Conservation (phyloP, 2,329 filamentous ascomycete genomes). For the Fusarium albidum region DNA sequence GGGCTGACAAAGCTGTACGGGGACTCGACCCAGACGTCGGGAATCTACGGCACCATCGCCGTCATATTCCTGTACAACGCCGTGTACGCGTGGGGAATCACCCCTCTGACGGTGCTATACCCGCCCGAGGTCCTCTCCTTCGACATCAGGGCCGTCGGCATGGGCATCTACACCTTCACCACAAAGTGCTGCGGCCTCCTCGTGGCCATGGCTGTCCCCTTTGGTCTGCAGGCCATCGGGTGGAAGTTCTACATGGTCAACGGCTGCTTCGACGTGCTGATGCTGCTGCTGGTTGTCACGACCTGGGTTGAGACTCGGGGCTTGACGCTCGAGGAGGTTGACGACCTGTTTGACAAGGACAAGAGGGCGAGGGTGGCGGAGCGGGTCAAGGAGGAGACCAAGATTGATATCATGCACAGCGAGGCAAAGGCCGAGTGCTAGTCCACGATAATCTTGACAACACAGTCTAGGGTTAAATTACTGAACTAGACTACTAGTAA, state of each 20-base stretch:
- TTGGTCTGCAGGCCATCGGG: slow-evolving; percentile 28
- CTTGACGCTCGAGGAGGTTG: slow-evolving; percentile 36
- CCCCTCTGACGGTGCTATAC: slow-evolving; percentile 46
- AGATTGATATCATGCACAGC: neutral
- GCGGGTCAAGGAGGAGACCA: neutral
- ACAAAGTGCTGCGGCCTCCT: slow-evolving; percentile 29
- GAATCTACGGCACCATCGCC: slow-evolving; percentile 45
- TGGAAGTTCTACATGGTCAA: slow-evolving; percentile 39
- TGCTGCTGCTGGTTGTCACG: slow-evolving; percentile 9
- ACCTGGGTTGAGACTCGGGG: slow-evolving; percentile 32
- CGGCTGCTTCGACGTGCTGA: slow-evolving; percentile 22
- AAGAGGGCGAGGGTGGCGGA: neutral
- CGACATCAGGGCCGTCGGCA: slow-evolving; percentile 53
- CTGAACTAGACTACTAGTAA: no score
- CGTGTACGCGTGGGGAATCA: slow-evolving; percentile 52
- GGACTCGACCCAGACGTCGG: slow-evolving; percentile 46
- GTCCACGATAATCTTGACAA: no score
- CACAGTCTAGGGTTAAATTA: no score
- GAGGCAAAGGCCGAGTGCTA: no score
- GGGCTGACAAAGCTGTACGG: slow-evolving; percentile 13
- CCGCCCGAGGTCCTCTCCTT: slow-evolving; percentile 59
- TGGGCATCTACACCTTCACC: slow-evolving; percentile 19
- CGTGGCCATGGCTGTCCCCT: slow-evolving; percentile 23
- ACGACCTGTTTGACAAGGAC: slow-evolving; percentile 32
- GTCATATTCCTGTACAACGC: slow-evolving; percentile 61